phyloP scores from a whole-genome alignment of 75 land plant genomes.

The Picea sitchensis region DNA sequence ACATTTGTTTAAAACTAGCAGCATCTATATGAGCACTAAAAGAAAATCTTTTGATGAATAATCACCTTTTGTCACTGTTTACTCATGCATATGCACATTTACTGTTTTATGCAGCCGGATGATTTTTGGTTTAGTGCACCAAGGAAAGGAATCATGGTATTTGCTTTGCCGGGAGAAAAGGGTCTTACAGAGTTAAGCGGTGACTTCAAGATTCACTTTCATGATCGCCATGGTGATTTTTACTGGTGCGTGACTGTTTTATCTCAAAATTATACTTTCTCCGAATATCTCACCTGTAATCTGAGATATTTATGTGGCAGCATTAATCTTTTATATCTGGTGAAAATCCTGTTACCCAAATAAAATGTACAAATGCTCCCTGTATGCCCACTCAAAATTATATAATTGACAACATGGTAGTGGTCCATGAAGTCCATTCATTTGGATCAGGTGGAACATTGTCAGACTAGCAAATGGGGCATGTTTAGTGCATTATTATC shows the following conservation, averaged over 20 bases:
- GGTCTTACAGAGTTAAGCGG: slow-evolving; percentile 88
- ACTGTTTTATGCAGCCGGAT: slow-evolving; percentile 63
- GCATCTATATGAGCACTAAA: neutral
- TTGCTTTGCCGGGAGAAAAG: slow-evolving; percentile 95
- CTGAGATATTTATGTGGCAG: neutral
- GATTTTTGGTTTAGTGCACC: slow-evolving; percentile 97
- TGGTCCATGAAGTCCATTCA: neutral
- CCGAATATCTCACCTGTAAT: neutral
- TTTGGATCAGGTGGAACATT: neutral
- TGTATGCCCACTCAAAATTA: neutral
- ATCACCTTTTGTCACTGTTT: neutral
- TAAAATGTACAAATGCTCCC: neutral
- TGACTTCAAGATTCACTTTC: slow-evolving; percentile 93
- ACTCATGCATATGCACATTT: slow-evolving; percentile 4
- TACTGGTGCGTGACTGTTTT: slow-evolving; percentile 58
- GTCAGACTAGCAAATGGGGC: neutral
- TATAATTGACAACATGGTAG: too few relatives aligned
- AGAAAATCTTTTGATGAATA: neutral
- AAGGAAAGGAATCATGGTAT: slow-evolving; percentile 95
- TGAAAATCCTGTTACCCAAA: neutral
- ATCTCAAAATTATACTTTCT: neutral
- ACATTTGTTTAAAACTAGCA: neutral
- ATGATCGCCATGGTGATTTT: slow-evolving; percentile 98
- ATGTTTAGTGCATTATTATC: neutral
- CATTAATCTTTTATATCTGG: neutral